These are phyloP conservation scores for Metarhizium brunneum DNA, from an alignment of 2,329 filamentous ascomycete species.

Conservation along the genomic window DNA sequence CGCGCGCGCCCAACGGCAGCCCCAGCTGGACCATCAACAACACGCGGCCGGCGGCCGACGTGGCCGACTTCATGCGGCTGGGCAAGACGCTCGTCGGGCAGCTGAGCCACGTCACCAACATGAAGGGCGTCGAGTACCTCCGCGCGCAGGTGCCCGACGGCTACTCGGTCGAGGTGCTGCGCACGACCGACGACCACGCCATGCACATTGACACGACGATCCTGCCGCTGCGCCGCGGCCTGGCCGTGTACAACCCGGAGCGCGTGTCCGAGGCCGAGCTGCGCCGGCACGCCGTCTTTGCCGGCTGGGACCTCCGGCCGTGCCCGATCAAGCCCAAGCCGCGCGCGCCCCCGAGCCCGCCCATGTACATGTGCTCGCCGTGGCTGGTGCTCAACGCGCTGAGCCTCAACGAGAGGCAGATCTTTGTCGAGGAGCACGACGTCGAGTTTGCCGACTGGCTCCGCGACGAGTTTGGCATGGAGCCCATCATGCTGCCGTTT, in stretches of 20 bases:
- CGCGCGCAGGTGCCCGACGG: slow-evolving; percentile 13
- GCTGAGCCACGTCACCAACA: slow-evolving; percentile 23
- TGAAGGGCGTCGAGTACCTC: slow-evolving; percentile 20
- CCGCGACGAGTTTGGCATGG: slow-evolving; percentile 8
- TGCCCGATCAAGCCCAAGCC: slow-evolving; percentile 13
- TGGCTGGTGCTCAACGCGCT: slow-evolving; percentile 20
- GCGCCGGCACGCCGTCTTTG: slow-evolving; percentile 14
- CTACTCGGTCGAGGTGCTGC: slow-evolving; percentile 19
- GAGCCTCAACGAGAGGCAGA: slow-evolving; percentile 14
- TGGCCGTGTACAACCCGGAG: slow-evolving; percentile 18
- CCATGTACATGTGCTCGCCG: slow-evolving; percentile 16
- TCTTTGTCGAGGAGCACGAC: slow-evolving; percentile 18
- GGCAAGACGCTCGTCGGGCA: slow-evolving; percentile 21
- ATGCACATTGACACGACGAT: slow-evolving; percentile 25
- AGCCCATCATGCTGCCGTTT: slow-evolving; percentile 16
- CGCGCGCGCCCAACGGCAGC: neutral
- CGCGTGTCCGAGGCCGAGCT: slow-evolving; percentile 14
- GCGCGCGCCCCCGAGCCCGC: slow-evolving; percentile 9
- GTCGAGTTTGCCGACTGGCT: slow-evolving; percentile 11
- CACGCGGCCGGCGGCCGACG: slow-evolving; percentile 21
- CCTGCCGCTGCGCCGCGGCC: slow-evolving; percentile 17
- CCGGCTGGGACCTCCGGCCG: slow-evolving; percentile 17
- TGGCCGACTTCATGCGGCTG: slow-evolving; percentile 25
- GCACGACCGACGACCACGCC: slow-evolving; percentile 15
- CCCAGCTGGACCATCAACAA: slow-evolving; percentile 22